Evolutionary conservation across 306 rosid genomes (phyloP).

Genomic region (Argentina anserina): DNA sequence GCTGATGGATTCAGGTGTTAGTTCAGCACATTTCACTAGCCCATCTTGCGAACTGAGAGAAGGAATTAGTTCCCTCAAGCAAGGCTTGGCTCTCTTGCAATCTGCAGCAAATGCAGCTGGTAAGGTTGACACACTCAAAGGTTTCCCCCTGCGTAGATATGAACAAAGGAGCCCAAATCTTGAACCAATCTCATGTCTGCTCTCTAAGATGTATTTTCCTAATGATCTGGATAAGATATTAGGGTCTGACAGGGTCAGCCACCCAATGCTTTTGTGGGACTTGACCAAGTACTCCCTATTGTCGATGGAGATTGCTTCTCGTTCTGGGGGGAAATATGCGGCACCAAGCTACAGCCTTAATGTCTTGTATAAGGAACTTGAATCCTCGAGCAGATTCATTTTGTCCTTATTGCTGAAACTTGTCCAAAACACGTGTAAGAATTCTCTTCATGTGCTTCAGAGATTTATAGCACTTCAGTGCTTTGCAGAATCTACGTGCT

Average conservation of each 20-base stretch:
- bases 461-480: slow-evolving; percentile 71
- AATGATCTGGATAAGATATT: slow-evolving; percentile 54
- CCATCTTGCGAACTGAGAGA: slow-evolving; percentile 29
- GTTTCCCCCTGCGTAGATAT: slow-evolving; percentile 41
- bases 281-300: slow-evolving; percentile 75
- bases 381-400: slow-evolving; percentile 75
- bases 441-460: slow-evolving; percentile 77
- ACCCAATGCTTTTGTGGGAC: slow-evolving; percentile 92
- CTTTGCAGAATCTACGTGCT: slow-evolving; percentile 73
- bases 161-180: slow-evolving; percentile 48
- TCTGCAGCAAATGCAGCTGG: slow-evolving; percentile 61
- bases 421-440: slow-evolving; percentile 57
- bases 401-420: slow-evolving; percentile 70
- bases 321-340: slow-evolving; percentile 60
- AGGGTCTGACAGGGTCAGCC: slow-evolving; percentile 52
- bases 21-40: slow-evolving; percentile 33
- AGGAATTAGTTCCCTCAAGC: slow-evolving; percentile 43
- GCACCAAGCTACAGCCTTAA: slow-evolving; percentile 64
- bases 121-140: slow-evolving; percentile 47
- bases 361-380: slow-evolving; percentile 75
- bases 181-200: slow-evolving; percentile 51
- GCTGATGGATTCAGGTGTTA: slow-evolving; percentile 30
- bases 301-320: slow-evolving; percentile 88
- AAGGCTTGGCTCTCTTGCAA: slow-evolving; percentile 65
- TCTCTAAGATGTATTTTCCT: slow-evolving; percentile 75